Conservation (phyloP, 2,329 filamentous ascomycete species). For the Blastomyces percursus region DNA sequence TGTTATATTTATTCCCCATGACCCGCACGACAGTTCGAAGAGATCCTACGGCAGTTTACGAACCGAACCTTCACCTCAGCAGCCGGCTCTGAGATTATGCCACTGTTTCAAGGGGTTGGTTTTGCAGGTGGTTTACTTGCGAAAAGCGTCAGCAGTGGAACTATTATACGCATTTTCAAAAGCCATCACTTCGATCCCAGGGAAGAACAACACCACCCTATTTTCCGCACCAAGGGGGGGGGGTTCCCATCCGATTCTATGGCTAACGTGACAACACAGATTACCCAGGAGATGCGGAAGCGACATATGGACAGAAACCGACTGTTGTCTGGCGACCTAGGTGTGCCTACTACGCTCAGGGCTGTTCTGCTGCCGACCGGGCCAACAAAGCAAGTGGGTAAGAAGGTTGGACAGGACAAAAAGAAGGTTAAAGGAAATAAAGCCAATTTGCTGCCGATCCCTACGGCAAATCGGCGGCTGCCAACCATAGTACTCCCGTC, state of each 20-base stretch:
- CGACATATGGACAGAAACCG: not conserved
- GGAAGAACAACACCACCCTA: not conserved
- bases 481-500: not conserved
- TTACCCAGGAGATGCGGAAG: not conserved
- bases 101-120: not conserved
- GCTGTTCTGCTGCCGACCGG: not conserved
- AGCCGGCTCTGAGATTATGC: not conserved
- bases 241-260: not conserved
- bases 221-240: not conserved
- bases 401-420: not conserved
- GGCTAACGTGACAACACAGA: not conserved
- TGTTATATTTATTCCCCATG: no score
- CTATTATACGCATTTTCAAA: not conserved
- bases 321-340: not conserved
- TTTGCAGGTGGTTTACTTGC: not conserved
- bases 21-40: no score
- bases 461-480: not conserved
- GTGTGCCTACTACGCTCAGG: not conserved
- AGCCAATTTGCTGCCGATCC: conserved; percentile 2
- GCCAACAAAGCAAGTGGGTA: not conserved
- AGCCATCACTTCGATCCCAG: not conserved
- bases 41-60: no score
- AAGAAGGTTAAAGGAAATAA: not conserved
- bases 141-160: not conserved
- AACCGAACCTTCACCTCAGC: no score